A percentile compares a stretch with the other conserved stretches of the same genome.
These are phyloP conservation scores for Barnettozyma sucrosica DNA, from an alignment of 805 yeast genomes.

Conservation along the genomic window DNA sequence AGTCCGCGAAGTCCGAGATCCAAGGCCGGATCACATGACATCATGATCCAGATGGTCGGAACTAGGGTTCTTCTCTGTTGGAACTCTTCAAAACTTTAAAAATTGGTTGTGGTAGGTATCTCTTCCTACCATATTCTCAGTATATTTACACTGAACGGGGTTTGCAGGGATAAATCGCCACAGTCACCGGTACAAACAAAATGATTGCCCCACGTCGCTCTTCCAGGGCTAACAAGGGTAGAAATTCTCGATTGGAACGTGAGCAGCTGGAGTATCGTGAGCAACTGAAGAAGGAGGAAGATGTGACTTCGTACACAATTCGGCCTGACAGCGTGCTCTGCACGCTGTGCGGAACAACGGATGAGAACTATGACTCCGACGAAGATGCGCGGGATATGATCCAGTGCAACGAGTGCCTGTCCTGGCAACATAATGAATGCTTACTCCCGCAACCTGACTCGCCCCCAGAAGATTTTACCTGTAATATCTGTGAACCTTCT, in stretches of 20 bases:
- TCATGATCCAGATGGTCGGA: background rate
- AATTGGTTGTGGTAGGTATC: background rate
- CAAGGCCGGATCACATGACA: background rate
- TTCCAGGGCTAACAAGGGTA: constrained; percentile 38
- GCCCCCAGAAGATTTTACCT: constrained; percentile 44
- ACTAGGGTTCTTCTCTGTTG: background rate
- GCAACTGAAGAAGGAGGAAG: constrained; percentile 13
- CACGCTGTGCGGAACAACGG: constrained; percentile 54
- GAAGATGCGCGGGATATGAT: constrained; percentile 55
- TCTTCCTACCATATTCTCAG: too few relatives aligned
- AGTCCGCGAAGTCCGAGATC: background rate
- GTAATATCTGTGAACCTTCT: constrained; percentile 48
- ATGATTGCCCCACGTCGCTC: constrained; percentile 34
- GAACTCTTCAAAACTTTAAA: background rate
- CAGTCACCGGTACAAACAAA: background rate
- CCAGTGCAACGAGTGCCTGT: constrained; percentile 57
- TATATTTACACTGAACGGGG: too few relatives aligned
- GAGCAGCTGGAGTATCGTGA: constrained; percentile 22
- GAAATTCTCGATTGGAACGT: constrained; percentile 27
- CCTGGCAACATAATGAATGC: constrained; percentile 71
- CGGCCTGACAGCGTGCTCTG: constrained; percentile 42
- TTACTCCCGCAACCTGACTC: constrained; percentile 39
- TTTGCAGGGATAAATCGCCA: too few relatives aligned
- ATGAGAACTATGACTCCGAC: constrained; percentile 51
- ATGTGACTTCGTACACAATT: constrained; percentile 13